A percentile compares a stretch with the other conserved stretches of the same genome.
Evolutionary conservation across 257 asterid genomes (phyloP).

Genomic region (Jaltomata sinuosa): DNA sequence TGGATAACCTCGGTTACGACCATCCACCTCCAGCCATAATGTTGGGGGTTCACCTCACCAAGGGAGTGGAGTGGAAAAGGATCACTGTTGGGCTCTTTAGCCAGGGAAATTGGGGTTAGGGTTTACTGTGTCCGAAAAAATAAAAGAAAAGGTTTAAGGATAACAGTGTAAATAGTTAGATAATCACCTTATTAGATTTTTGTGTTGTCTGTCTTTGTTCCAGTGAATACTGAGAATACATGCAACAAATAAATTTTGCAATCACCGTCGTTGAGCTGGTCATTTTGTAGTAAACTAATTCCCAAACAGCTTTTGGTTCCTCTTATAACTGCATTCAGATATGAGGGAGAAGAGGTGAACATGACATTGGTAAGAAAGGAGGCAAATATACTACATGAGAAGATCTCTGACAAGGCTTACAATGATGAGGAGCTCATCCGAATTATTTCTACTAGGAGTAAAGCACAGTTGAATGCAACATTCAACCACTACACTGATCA

Average conservation of each 20-base stretch:
- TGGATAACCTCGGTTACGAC: background rate
- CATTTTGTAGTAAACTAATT: background rate
- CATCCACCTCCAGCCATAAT: background rate
- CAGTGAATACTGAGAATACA: background rate
- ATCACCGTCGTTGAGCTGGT: background rate
- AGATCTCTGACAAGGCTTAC: slow-evolving; percentile 59
- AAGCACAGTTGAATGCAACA: slow-evolving; percentile 86
- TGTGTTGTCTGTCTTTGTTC: background rate
- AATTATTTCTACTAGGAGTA: slow-evolving; percentile 78
- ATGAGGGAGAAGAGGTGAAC: slow-evolving; percentile 76
- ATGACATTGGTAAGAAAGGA: slow-evolving; percentile 63
- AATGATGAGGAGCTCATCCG: slow-evolving; percentile 62
- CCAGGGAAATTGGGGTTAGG: background rate
- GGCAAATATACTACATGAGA: slow-evolving; percentile 70
- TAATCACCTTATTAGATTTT: background rate
- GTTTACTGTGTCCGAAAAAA: background rate
- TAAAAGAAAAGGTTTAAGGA: background rate
- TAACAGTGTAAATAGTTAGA: background rate
- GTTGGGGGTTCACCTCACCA: background rate
- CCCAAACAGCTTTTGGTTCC: slow-evolving; percentile 78
- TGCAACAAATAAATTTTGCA: background rate
- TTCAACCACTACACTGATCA: slow-evolving; percentile 67
- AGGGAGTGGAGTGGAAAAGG: background rate
- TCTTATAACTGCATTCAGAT: slow-evolving; percentile 74
- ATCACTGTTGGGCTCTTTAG: background rate